phyloP scores from a whole-genome alignment of 2,329 filamentous ascomycete species.

The Apiospora arundinis region DNA sequence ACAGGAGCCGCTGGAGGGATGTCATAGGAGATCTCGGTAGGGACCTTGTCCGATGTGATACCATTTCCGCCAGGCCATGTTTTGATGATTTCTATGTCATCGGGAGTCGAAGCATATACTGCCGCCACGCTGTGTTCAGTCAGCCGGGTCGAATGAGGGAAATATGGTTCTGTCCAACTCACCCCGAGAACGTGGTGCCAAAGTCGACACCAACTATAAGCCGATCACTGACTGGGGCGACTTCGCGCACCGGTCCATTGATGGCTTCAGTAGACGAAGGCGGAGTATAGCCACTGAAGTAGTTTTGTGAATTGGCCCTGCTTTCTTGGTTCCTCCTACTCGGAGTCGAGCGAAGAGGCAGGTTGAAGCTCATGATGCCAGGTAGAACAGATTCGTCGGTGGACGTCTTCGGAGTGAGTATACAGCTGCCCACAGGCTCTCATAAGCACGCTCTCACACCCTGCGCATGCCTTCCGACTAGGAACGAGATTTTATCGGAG shows the following conservation, averaged over 20 bases:
- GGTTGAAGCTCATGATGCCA: conserved; percentile 54
- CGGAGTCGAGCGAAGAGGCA: conserved; percentile 56
- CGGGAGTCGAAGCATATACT: conserved; percentile 76
- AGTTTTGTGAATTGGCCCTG: conserved; percentile 46
- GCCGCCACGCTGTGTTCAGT: conserved; percentile 64
- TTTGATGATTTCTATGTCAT: conserved; percentile 85
- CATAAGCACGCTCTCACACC: not conserved
- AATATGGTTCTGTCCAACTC: conserved; percentile 41
- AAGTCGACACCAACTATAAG: conserved; percentile 83
- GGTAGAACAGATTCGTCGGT: not conserved
- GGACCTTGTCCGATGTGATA: conserved; percentile 88
- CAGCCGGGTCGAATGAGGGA: not conserved
- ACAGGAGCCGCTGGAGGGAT: conserved; percentile 45
- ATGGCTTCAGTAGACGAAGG: conserved; percentile 67
- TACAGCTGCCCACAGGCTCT: not conserved
- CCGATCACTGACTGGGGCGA: conserved; percentile 62
- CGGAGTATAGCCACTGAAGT: conserved; percentile 62
- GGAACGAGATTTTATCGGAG: not conserved
- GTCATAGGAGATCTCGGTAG: conserved; percentile 76
- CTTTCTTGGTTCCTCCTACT: conserved; percentile 61
- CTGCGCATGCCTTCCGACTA: not conserved
- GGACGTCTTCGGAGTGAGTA: not conserved
- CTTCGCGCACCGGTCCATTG: conserved; percentile 65
- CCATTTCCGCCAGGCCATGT: conserved; percentile 84
- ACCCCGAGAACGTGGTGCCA: conserved; percentile 84